These are phyloP conservation scores for Kondoa subrosea DNA, from an alignment of 768 basidiomycete species.

Conservation along the genomic window DNA sequence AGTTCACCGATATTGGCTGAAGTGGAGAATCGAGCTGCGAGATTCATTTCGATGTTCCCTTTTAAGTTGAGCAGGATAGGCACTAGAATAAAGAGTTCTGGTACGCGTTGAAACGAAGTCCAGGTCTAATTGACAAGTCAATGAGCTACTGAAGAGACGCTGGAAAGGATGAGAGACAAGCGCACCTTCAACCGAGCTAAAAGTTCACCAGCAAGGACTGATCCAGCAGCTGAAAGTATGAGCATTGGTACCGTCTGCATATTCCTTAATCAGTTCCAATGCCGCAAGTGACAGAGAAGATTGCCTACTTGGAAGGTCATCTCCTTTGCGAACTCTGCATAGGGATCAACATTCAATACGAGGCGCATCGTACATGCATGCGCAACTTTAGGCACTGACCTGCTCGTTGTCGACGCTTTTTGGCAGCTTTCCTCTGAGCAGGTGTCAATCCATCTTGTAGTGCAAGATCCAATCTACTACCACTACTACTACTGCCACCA, in stretches of 20 bases:
- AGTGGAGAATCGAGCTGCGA: constrained; percentile 85
- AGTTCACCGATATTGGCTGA: constrained; percentile 83
- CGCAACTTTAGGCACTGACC: neutral
- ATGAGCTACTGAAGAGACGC: neutral
- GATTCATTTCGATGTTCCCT: constrained; percentile 96
- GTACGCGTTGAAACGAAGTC: constrained; percentile 71
- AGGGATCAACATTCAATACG: neutral
- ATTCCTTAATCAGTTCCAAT: neutral
- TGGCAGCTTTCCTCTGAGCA: neutral
- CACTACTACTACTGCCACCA: neutral
- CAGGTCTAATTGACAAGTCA: constrained; percentile 45
- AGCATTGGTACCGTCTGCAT: constrained; percentile 53
- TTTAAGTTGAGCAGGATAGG: constrained; percentile 88
- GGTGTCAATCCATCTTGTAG: neutral
- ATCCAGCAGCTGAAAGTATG: constrained; percentile 60
- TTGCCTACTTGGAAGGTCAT: neutral
- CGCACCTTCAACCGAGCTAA: constrained; percentile 68
- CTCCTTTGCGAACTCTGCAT: neutral
- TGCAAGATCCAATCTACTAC: too few species aligned
- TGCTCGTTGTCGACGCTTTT: neutral
- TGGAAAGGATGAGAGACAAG: constrained; percentile 8
- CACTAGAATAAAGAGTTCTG: constrained; percentile 92
- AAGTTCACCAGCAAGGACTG: constrained; percentile 79
- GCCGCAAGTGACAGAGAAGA: neutral
- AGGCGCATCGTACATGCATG: neutral